Conservation (phyloP, 139 green algal genomes). For the Chlamydomonas schloesseri region DNA sequence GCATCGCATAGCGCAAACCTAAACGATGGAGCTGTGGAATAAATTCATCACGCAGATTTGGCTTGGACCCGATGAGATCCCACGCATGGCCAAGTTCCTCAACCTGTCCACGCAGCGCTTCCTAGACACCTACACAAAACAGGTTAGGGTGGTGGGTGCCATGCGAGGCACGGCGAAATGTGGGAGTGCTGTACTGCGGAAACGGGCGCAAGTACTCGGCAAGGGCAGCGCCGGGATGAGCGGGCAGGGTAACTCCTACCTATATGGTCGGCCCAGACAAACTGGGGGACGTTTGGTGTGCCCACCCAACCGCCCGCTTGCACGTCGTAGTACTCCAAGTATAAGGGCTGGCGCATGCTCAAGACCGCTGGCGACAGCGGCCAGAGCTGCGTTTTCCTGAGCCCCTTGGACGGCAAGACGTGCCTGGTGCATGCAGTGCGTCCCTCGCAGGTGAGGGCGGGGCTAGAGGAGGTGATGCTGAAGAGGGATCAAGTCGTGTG, state of each 20-base stretch:
- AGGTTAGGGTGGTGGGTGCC: no score
- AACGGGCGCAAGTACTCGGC: no score
- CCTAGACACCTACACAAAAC: constrained; percentile 48
- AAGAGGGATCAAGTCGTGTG: no score
- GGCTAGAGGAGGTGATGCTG: no score
- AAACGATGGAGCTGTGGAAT: no score
- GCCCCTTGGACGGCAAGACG: constrained; percentile 41
- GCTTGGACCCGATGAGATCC: constrained; percentile 46
- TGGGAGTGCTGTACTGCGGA: no score
- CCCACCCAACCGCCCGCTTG: neutral
- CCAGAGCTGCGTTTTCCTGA: constrained; percentile 67
- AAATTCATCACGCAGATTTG: constrained; percentile 50
- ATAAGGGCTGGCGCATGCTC: constrained; percentile 59
- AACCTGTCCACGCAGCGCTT: constrained; percentile 48
- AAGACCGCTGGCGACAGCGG: constrained; percentile 4
- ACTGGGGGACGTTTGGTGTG: no score
- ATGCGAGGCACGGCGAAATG: no score
- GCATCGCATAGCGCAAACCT: no score
- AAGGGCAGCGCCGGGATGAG: no score
- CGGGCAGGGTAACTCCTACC: no score
- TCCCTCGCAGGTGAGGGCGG: neutral
- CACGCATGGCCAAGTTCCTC: constrained; percentile 52
- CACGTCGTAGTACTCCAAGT: constrained; percentile 39
- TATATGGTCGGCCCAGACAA: no score
- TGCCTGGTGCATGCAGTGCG: constrained; percentile 59